Base-by-base conservation (phyloP, 371 early-diverging fungal genomes). In the Funneliformis caledonium region DNA sequence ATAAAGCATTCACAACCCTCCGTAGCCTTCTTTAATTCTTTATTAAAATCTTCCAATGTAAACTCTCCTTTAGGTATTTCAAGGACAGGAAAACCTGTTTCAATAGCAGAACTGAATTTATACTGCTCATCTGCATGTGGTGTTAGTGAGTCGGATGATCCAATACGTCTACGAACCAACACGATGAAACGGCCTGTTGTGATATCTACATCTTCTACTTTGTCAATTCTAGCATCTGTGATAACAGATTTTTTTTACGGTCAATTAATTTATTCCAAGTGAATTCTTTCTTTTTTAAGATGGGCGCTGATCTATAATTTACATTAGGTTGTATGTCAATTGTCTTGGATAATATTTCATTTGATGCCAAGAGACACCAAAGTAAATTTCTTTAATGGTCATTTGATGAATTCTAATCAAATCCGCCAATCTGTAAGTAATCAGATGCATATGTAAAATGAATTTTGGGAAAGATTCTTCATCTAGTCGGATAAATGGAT, bases 91-190 rank as follows among this genome's bases (percentile, higher is more conserved):
- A 48, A 1, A 19, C 72, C 72, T 7, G 50, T 4, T 48, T 14
- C 72, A 1, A 48, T 19, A 19, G 50, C 72, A 19, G 8, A 47
- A 50, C 72, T 72, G 50, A 19, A 72, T 72, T 72, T 72, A 22
- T 72, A 72, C 50, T 72, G 72, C 22, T 72, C 72, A 48, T 72
- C 72, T 19, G 50, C 72, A 72, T 72, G 72, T 48, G 72, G 50
- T 50, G 22, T 19, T 48, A 72, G 7, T 9, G 72, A 47, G 31
- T 72, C 72, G 5, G 72, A 47, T 6, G 72, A 72, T 2, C 0
- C 0, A 50, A 50, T 19, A 11, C 50, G 8, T 48, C 31, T 72
- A 10, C 50, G n/a, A 72, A 31, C 50, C 50, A 19, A 48, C 1
- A 72, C 22, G 50, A 72, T 48, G 50, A 22, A 72, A 19, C 31